phyloP scores from a whole-genome alignment of 495 filamentous ascomycete genomes.

The Hyaloscypha hepaticicola region DNA sequence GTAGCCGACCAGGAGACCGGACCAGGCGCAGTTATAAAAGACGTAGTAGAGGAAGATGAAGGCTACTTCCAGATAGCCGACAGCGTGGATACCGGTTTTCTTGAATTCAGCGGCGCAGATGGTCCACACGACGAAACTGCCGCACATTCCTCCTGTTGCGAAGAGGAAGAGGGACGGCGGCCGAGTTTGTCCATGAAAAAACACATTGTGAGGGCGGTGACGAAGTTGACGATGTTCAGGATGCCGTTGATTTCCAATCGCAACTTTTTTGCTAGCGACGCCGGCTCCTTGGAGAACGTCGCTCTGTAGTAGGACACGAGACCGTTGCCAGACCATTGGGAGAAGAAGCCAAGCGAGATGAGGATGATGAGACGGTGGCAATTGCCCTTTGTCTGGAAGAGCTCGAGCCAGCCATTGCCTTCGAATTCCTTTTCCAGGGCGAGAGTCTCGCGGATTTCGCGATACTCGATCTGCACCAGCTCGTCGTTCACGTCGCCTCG shows the following conservation, averaged over 20 bases:
- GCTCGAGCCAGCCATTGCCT: conserved; percentile 33
- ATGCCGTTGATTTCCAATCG: conserved; percentile 37
- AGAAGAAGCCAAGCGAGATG: conserved; percentile 51
- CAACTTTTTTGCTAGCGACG: conserved; percentile 10
- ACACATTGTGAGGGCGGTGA: conserved; percentile 39
- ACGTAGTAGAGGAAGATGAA: conserved; percentile 46
- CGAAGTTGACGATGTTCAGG: conserved; percentile 42
- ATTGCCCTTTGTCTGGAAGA: conserved; percentile 47
- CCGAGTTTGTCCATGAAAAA: conserved; percentile 44
- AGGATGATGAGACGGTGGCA: conserved; percentile 52
- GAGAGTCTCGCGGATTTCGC: conserved; percentile 58
- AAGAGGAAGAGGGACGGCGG: conserved; percentile 41
- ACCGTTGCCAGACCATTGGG: conserved; percentile 54
- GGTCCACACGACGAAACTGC: conserved; percentile 38
- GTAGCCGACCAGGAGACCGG: conserved; percentile 36
- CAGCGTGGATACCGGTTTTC: conserved; percentile 12
- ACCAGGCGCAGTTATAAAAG: conserved; percentile 44
- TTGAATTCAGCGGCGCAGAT: conserved; percentile 35
- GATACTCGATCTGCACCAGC: conserved; percentile 58
- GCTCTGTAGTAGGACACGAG: conserved; percentile 54
- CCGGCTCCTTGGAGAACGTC: conserved; percentile 17
- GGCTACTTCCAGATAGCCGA: conserved; percentile 35
- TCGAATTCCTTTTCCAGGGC: conserved; percentile 53
- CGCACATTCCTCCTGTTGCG: conserved; percentile 40
- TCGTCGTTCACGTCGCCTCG: conserved; percentile 55